These are phyloP conservation scores for Aspergillus sergii DNA, from an alignment of 2,329 filamentous ascomycete genomes.

Conservation along the genomic window DNA sequence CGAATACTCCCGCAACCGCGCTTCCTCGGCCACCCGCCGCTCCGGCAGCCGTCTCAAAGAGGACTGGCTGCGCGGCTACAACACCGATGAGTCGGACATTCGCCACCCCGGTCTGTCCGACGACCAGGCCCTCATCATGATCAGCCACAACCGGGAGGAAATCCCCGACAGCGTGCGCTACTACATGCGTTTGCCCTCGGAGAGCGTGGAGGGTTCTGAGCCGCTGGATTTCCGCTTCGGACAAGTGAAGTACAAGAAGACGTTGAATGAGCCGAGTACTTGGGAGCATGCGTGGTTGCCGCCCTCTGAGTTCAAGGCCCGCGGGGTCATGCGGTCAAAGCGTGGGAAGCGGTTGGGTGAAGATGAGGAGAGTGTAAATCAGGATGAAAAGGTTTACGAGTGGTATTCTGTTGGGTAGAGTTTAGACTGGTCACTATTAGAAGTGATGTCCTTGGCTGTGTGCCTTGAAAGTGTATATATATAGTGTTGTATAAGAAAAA, in stretches of 20 bases:
- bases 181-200: constrained; percentile 77
- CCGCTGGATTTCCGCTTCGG: constrained; percentile 37
- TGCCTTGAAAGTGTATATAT: no score
- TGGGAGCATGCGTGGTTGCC: constrained; percentile 37
- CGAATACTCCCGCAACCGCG: constrained; percentile 51
- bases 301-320: constrained; percentile 13
- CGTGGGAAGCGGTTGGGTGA: neutral
- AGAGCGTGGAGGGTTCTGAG: constrained; percentile 20
- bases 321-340: constrained; percentile 6
- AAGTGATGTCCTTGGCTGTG: neutral
- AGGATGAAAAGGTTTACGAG: constrained; percentile 13
- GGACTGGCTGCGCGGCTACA: constrained; percentile 17
- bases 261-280: constrained; percentile 23
- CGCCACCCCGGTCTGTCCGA: constrained; percentile 60
- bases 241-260: constrained; percentile 22
- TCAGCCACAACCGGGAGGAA: constrained; percentile 88
- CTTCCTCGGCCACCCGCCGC: constrained; percentile 23
- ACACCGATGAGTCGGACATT: constrained; percentile 8
- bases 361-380: constrained; percentile 1
- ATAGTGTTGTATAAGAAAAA: neutral
- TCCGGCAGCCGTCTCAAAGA: constrained; percentile 3
- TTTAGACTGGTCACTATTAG: neutral
- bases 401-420: constrained; percentile 18
- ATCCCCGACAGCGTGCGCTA: constrained; percentile 80
- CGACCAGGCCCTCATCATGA: constrained; percentile 82